Conservation (phyloP, 2,329 filamentous ascomycete genomes). For the Knoxdaviesia capensis region DNA sequence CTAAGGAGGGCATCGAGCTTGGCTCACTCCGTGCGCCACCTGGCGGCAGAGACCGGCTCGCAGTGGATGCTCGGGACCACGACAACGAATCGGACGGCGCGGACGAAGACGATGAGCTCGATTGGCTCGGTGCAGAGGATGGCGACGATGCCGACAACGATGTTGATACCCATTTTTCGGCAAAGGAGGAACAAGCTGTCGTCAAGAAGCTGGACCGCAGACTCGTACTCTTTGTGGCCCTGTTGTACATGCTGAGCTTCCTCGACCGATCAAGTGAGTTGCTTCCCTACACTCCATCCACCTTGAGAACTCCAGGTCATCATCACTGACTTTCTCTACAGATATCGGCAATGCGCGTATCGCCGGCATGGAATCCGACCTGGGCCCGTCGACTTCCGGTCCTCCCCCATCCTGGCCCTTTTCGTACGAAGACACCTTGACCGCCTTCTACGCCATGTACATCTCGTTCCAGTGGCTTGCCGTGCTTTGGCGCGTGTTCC, state of each 20-base stretch:
- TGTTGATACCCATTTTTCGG: slow-evolving; percentile 17
- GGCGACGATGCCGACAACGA: slow-evolving; percentile 9
- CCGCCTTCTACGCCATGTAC: slow-evolving; percentile 42
- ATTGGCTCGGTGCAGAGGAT: neutral
- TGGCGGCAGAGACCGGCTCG: too few relatives aligned
- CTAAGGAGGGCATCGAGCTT: too few relatives aligned
- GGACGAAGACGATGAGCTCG: slow-evolving; percentile 7
- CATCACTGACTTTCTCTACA: slow-evolving; percentile 8
- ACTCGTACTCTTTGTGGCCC: slow-evolving; percentile 61
- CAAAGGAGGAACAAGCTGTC: slow-evolving; percentile 53
- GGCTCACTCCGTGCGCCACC: too few relatives aligned
- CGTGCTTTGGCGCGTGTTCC: slow-evolving; percentile 37
- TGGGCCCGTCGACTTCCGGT: slow-evolving; percentile 14
- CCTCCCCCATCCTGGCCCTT: slow-evolving; percentile 17
- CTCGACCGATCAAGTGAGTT: slow-evolving; percentile 66
- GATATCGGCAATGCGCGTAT: slow-evolving; percentile 44
- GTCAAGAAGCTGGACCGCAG: slow-evolving; percentile 57
- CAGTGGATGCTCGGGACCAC: neutral
- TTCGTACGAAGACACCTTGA: slow-evolving; percentile 37
- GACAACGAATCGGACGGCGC: slow-evolving; percentile 1
- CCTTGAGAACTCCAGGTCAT: neutral
- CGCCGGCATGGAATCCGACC: slow-evolving; percentile 41
- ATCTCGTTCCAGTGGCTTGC: slow-evolving; percentile 46
- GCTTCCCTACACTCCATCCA: neutral
- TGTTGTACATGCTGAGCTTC: slow-evolving; percentile 72